Base-by-base conservation (phyloP, 2,329 filamentous ascomycete genomes). In the Arthrobotrys entomopaga region DNA sequence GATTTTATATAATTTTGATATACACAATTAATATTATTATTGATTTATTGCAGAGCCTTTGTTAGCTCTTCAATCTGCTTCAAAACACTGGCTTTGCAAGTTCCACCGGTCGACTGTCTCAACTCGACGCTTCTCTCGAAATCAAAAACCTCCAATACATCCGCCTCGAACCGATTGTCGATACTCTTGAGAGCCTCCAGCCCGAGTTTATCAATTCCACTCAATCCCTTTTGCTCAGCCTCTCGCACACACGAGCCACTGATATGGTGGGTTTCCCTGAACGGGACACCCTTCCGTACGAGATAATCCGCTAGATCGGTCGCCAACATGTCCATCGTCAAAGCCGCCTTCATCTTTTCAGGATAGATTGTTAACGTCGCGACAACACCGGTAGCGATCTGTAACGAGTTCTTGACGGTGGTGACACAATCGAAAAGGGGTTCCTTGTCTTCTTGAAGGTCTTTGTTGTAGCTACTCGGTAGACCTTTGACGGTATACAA, bases 401-500 rank as follows among this genome's bases (percentile, higher is more conserved):
- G 88, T 64, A 96, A 86, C 79, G 90, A 92, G 84, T 96, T 90
- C 66, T 86, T 86, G 75, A 95, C 86, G 4, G 91, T 94, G 85
- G 93, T 91, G 82, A 93, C 87, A 80, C 89, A 87, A 81, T 96
- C 91, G 56, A 96, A 87, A 83, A 96, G 88, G n/a, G 90, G 90
- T 84, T 96, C 90, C 75, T 91, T 89, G 70, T 88, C 90, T 83
- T 96, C 92, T 82, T 97, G 92, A n/a, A 96, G 82, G 81, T 96
- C 92, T 83, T 96, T 96, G 84, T 96, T 94, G 84, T 96, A 96
- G 2, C 90, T 92, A 49, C 87, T 90, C 1, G 91, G 91, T 26
- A 95, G 86, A 65, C 90, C 90, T 82, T 90, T 90, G 81, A 89
- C 82, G n/a, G 73, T 79, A 52, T 78, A 78, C 63, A 79, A 76